phyloP scores from a whole-genome alignment of 345 rosid species.

The Lepidium aucheri region DNA sequence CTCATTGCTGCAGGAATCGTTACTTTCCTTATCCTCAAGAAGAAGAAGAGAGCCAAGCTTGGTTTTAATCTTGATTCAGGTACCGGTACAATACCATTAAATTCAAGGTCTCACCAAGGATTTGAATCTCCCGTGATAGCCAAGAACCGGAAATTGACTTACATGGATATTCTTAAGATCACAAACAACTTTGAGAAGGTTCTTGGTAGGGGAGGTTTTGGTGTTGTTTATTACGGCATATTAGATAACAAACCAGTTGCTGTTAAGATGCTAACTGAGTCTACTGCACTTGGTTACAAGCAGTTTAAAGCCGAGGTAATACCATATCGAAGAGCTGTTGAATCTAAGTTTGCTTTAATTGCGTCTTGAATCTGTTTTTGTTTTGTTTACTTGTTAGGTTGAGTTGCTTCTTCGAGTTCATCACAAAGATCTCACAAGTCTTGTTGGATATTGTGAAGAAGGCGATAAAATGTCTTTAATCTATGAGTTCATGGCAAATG shows the following conservation, averaged over 20 bases:
- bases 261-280: slow-evolving; percentile 33
- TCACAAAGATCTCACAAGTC: slow-evolving; percentile 31
- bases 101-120: slow-evolving; percentile 17
- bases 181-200: slow-evolving; percentile 35
- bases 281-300: slow-evolving; percentile 26
- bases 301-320: slow-evolving; percentile 32
- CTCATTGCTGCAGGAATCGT: slow-evolving; percentile 12
- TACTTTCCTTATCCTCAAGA: slow-evolving; percentile 9
- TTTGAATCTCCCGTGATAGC: slow-evolving; percentile 20
- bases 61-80: no score
- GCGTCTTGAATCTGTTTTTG: neutral
- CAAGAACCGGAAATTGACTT: slow-evolving; percentile 21
- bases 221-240: slow-evolving; percentile 33
- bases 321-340: neutral
- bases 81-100: slow-evolving; percentile 28
- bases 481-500: slow-evolving; percentile 50
- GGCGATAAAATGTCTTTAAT: slow-evolving; percentile 28
- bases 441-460: slow-evolving; percentile 45
- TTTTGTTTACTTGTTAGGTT: slow-evolving; percentile 14
- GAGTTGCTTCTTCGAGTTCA: slow-evolving; percentile 29
- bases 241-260: slow-evolving; percentile 31
- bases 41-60: slow-evolving; percentile 18
- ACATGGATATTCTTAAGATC: slow-evolving; percentile 27
- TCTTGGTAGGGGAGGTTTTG: slow-evolving; percentile 48
- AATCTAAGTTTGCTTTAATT: neutral